These are phyloP conservation scores for Arthromyces matolae DNA, from an alignment of 768 basidiomycete genomes.

Conservation along the genomic window DNA sequence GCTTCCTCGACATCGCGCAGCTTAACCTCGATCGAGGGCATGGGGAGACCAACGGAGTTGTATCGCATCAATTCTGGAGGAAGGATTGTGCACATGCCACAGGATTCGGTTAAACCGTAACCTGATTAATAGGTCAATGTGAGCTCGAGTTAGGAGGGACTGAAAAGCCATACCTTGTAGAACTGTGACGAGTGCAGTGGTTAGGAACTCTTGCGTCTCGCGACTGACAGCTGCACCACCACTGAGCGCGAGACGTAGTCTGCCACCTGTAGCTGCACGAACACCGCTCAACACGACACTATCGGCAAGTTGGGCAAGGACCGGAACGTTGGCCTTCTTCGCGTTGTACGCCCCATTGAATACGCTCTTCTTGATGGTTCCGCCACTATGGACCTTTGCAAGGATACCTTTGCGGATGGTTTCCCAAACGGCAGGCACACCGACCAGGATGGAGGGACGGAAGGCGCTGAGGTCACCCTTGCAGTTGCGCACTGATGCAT, in stretches of 20 bases:
- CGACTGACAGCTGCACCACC: constrained; percentile 85
- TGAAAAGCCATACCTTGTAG: constrained; percentile 65
- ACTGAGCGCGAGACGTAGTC: constrained; percentile 72
- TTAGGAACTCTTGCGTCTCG: constrained; percentile 92
- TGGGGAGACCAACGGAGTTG: constrained; percentile 79
- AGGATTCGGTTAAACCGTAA: constrained; percentile 96
- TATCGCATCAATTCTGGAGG: constrained; percentile 79
- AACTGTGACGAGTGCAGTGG: constrained; percentile 71
- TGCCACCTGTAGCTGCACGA: constrained; percentile 81
- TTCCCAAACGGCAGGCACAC: constrained; percentile 97
- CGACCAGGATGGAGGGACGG: constrained; percentile 86
- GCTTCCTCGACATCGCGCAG: constrained; percentile 79
- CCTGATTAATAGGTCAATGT: constrained; percentile 40
- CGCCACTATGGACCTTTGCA: constrained; percentile 68
- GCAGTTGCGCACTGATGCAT: constrained; percentile 82
- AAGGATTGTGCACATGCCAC: constrained; percentile 85
- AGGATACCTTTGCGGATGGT: constrained; percentile 94
- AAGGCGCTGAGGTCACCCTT: constrained; percentile 85
- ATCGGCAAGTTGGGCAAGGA: constrained; percentile 68
- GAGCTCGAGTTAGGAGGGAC: neutral
- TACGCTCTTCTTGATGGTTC: constrained; percentile 62
- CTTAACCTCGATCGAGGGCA: constrained; percentile 88
- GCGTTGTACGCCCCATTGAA: constrained; percentile 77
- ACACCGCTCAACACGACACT: constrained; percentile 72
- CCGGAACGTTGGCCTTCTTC: constrained; percentile 70